Conservation (phyloP, 1,284 basidiomycete species). For the Gastroboletus turbinatus region DNA sequence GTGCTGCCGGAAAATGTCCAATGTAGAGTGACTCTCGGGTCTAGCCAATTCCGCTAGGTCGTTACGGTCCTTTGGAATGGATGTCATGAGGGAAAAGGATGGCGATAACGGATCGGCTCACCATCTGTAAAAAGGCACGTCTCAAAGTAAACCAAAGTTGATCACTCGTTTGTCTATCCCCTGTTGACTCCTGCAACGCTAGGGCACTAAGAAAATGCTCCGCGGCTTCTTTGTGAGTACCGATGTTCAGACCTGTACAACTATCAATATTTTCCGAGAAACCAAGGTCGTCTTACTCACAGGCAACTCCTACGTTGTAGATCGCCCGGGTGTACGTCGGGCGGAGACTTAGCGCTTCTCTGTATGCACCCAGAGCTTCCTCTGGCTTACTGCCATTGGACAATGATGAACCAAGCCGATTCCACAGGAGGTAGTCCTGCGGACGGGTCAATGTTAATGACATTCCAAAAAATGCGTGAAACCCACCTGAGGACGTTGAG, state of each 20-base stretch:
- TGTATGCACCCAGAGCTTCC: conserved; percentile 93
- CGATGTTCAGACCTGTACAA: conserved; percentile 84
- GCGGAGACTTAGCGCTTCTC: conserved; percentile 88
- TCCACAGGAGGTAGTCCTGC: conserved; percentile 95
- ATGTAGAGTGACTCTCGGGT: conserved; percentile 46
- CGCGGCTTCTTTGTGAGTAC: conserved; percentile 92
- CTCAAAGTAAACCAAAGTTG: conserved; percentile 93
- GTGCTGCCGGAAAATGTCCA: conserved; percentile 72
- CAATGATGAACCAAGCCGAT: conserved; percentile 90
- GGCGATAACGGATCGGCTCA: conserved; percentile 35
- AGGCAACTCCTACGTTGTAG: conserved; percentile 96
- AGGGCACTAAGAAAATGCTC: conserved; percentile 96
- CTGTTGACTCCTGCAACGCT: conserved; percentile 67
- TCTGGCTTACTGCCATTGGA: conserved; percentile 96
- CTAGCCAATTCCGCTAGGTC: conserved; percentile 68
- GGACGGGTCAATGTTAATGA: neutral
- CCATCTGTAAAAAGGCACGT: conserved; percentile 82
- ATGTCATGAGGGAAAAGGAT: neutral
- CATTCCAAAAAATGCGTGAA: neutral
- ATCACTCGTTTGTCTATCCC: conserved; percentile 69
- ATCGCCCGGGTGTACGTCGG: conserved; percentile 97
- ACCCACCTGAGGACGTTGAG: conserved; percentile 67
- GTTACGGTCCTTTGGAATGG: conserved; percentile 47
- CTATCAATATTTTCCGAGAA: conserved; percentile 1
- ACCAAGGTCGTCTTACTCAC: conserved; percentile 44